Evolutionary conservation across 306 rosid species (phyloP).

Genomic region (Dryas octopetala): DNA sequence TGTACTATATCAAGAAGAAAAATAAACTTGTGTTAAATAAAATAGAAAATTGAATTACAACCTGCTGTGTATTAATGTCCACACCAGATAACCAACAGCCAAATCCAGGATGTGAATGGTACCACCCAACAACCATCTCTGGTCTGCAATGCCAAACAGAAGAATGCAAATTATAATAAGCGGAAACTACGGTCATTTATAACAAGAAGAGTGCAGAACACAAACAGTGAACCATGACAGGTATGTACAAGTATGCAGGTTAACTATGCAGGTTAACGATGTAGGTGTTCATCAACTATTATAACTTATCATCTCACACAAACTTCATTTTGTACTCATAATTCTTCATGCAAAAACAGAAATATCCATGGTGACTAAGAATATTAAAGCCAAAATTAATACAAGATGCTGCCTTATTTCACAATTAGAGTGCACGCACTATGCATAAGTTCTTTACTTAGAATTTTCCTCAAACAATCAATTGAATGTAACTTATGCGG

Average conservation of each 20-base stretch:
- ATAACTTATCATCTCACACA: slow-evolving; percentile 1
- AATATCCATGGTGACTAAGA: neutral
- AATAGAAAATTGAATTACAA: slow-evolving; percentile 19
- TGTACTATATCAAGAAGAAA: neutral
- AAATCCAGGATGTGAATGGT: slow-evolving; percentile 97
- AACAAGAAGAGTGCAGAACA: neutral
- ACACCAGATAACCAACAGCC: slow-evolving; percentile 99
- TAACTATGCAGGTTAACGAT: neutral
- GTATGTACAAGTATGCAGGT: neutral
- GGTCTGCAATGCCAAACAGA: slow-evolving; percentile 52
- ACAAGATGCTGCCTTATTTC: no score
- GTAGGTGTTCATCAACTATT: neutral
- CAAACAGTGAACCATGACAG: neutral
- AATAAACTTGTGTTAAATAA: neutral
- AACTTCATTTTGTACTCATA: neutral
- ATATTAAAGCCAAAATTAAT: neutral
- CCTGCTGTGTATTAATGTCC: slow-evolving; percentile 97
- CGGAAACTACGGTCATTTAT: neutral
- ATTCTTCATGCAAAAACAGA: neutral
- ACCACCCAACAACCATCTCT: slow-evolving; percentile 99
- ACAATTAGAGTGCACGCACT: no score
- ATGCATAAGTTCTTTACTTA: neutral
- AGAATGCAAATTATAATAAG: neutral
- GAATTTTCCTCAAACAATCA: neutral
- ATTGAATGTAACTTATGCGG: neutral